A percentile compares a stretch with the other conserved stretches of the same genome.
Evolutionary conservation across 441 rosid genomes (phyloP).

Genomic region (Syzygium syzygioides): DNA sequence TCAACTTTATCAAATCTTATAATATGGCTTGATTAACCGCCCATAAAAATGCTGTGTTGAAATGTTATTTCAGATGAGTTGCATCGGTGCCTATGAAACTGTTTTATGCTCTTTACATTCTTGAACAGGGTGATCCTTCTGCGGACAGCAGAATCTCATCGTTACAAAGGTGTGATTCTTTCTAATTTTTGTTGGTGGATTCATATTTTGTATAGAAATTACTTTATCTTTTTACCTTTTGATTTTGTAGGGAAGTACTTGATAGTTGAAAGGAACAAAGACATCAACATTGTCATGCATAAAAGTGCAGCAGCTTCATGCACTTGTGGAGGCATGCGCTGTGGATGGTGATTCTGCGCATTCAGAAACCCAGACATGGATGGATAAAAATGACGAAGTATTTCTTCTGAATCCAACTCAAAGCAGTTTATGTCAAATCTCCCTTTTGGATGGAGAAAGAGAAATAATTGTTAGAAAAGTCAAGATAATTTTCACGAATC

Average conservation of each 20-base stretch:
- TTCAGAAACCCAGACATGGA: slow-evolving; percentile 67
- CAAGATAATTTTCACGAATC: background rate
- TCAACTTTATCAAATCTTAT: background rate
- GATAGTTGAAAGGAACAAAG: slow-evolving; percentile 46
- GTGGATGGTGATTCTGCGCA: slow-evolving; percentile 17
- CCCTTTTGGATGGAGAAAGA: background rate
- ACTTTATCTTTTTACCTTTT: background rate
- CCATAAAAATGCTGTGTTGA: background rate
- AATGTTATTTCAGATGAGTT: background rate
- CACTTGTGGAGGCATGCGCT: slow-evolving; percentile 48
- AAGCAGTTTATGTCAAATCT: background rate
- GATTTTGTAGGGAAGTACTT: slow-evolving; percentile 52
- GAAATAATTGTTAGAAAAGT: background rate
- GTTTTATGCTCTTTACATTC: slow-evolving; percentile 11
- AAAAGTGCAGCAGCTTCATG: slow-evolving; percentile 61
- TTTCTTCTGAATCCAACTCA: slow-evolving; percentile 34
- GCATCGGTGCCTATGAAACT: slow-evolving; percentile 1
- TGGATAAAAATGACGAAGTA: slow-evolving; percentile 51
- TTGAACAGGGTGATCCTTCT: slow-evolving; percentile 55
- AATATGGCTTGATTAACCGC: background rate
- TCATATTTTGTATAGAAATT: background rate
- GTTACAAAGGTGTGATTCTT: slow-evolving; percentile 46
- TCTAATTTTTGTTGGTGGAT: background rate
- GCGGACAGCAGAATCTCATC: slow-evolving; percentile 40
- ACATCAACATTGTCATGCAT: slow-evolving; percentile 43